Conservation (phyloP, 2,329 filamentous ascomycete genomes). For the Metarhizium sp. region DNA sequence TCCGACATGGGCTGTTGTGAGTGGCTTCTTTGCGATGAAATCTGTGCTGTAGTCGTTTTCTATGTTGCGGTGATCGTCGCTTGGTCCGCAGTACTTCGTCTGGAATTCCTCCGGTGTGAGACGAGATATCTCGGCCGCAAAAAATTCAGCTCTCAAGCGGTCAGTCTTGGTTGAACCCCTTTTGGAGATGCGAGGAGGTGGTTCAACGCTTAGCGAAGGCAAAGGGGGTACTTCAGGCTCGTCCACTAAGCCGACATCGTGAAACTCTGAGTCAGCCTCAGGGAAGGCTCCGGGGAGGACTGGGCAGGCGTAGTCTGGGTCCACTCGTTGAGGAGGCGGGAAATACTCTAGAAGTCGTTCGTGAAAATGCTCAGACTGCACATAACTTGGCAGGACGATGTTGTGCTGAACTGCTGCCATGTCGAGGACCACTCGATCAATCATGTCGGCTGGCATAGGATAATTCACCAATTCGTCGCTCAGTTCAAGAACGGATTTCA, state of each 20-base stretch:
- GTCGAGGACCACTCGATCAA: constrained; percentile 19
- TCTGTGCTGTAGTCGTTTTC: constrained; percentile 12
- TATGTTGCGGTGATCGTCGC: constrained; percentile 12
- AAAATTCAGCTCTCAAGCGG: constrained; percentile 4
- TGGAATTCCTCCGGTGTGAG: constrained; percentile 12
- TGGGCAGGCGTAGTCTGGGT: constrained; percentile 8
- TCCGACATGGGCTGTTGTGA: constrained; percentile 10
- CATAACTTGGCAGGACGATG: constrained; percentile 20
- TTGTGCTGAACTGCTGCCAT: constrained; percentile 18
- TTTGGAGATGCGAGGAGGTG: constrained; percentile 3
- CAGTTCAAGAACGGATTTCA: constrained; percentile 14
- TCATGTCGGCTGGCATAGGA: constrained; percentile 14
- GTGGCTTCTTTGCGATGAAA: constrained; percentile 13
- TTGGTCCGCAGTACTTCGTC: constrained; percentile 12
- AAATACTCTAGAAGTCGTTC: constrained; percentile 14
- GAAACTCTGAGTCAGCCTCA: constrained; percentile 6
- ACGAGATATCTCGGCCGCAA: constrained; percentile 6
- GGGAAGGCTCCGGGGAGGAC: constrained; percentile 19
- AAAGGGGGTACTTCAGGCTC: background rate
- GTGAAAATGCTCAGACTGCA: constrained; percentile 16
- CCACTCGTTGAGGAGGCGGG: constrained; percentile 10
- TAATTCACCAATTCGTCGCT: background rate
- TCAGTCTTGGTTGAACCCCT: constrained; percentile 8
- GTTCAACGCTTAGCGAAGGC: background rate
- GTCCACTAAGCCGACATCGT: background rate